Base-by-base conservation (phyloP, 208 protist species). In the Tritrichomonas musculus region DNA sequence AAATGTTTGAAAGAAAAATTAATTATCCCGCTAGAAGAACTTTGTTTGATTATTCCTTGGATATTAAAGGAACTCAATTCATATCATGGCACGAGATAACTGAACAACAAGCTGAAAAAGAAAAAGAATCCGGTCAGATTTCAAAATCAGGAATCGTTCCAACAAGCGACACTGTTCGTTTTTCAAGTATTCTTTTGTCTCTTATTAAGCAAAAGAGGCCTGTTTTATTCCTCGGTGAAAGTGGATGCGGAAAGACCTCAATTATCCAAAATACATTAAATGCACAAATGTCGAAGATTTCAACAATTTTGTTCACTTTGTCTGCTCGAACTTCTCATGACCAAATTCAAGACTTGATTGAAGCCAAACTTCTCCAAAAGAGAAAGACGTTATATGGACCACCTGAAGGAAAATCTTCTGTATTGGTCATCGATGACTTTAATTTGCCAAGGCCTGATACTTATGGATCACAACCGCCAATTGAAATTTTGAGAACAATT, bases 371-470 rank as follows among this genome's bases (percentile, higher is more conserved):
- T 57, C 97, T 98, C 94, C 97, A 97, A 69, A 98, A 98, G 94
- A 96, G 97, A 84, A 99, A 98, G 95, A 98, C 98, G 94, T 94
- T 98, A 69, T 96, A 99, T 53, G 97, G 98, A 36, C 97, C 97
- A 17, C 96, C 97, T 17, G 96, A 97, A 30, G 98, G 98, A 65
- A 97, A 98, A 94, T 96, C 96, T 25, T 60, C 93, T 39, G 97
- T 98, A 39, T 95, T 99, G 30, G 99, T 99, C 93, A 97, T 99
- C 93, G 98, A 99, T 94, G 98, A 99, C 94, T 94, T 99, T 44
- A 99, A 99, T 96, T 98, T 99, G 97, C 98, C 98, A 20, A 96
- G 97, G 8, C 95, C 97, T 9, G 98, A 99, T 95, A 95, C 96
- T 73, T 99, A 98, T 94, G 98, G 98, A 44, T 97, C 98, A 9